Evolutionary conservation across 2,329 filamentous ascomycete genomes (phyloP).

Genomic region (Cryoendolithus antarcticus): DNA sequence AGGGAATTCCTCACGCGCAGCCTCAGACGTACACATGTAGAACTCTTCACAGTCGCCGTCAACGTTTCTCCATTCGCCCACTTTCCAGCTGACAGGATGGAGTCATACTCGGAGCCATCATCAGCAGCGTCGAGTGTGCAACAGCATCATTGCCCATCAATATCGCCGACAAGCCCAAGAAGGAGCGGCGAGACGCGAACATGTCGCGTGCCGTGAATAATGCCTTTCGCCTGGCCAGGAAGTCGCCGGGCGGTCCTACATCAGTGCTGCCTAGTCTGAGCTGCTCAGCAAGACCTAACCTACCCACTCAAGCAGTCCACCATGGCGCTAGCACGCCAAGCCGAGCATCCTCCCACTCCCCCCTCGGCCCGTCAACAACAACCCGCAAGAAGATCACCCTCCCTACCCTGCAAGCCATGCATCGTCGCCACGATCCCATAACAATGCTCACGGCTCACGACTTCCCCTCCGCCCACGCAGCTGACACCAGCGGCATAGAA

Average conservation of each 20-base stretch:
- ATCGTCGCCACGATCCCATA: conserved; percentile 75
- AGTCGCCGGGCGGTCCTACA: no score
- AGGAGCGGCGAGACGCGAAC: conserved; percentile 1
- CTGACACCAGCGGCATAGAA: conserved; percentile 86
- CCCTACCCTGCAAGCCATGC: conserved; percentile 60
- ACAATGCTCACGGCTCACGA: conserved; percentile 92
- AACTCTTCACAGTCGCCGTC: no score
- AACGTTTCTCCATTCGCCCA: no score
- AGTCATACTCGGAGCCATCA: no score
- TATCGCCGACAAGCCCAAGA: not conserved
- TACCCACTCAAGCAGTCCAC: not conserved
- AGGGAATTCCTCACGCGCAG: no score
- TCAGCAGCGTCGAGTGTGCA: no score
- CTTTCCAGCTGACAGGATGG: no score
- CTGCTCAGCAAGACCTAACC: not conserved
- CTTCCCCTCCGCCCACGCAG: conserved; percentile 83
- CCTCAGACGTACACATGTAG: no score
- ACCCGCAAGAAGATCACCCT: conserved; percentile 78
- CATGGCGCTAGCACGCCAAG: not conserved
- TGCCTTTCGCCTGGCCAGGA: no score
- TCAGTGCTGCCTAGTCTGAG: no score
- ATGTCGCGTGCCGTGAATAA: conserved; percentile 5
- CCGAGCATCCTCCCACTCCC: conserved; percentile 69
- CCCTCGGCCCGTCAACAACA: conserved; percentile 48
- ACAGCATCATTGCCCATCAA: not conserved